Conservation (phyloP, 2,329 filamentous ascomycete species). For the Cryphonectria nitschkei region DNA sequence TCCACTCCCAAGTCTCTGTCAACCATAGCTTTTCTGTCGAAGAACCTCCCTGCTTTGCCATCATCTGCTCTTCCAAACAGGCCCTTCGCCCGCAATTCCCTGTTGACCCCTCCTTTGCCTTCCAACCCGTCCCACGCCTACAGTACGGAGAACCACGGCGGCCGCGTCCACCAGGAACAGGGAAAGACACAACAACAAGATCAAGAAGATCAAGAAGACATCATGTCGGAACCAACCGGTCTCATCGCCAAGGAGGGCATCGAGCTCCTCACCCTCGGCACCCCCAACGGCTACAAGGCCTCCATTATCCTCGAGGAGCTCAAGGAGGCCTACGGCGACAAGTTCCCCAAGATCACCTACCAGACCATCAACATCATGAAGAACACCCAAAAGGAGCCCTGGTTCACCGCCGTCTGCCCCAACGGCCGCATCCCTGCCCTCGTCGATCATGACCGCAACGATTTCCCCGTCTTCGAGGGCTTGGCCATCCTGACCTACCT, state of each 20-base stretch:
- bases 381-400: constrained; percentile 69
- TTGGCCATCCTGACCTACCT: constrained; percentile 76
- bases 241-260: constrained; percentile 66
- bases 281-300: constrained; percentile 60
- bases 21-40: background rate
- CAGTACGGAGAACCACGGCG: background rate
- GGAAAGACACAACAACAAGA: background rate
- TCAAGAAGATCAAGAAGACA: constrained; percentile 10
- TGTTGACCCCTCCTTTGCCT: background rate
- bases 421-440: constrained; percentile 70
- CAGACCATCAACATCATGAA: constrained; percentile 63
- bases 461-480: constrained; percentile 72
- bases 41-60: background rate
- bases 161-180: background rate
- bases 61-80: background rate
- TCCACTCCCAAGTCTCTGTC: background rate
- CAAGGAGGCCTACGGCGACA: constrained; percentile 63
- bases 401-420: constrained; percentile 65
- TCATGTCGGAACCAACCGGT: constrained; percentile 53
- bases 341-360: constrained; percentile 42
- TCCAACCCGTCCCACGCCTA: background rate
- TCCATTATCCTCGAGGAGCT: constrained; percentile 68
- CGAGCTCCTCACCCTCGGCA: constrained; percentile 63
- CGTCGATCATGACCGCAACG: constrained; percentile 66
- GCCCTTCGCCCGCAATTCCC: background rate